Evolutionary conservation across 1,284 basidiomycete species (phyloP), one percentile per base, ranked within the genome.

Genomic region (Golubevia sp.): DNA sequence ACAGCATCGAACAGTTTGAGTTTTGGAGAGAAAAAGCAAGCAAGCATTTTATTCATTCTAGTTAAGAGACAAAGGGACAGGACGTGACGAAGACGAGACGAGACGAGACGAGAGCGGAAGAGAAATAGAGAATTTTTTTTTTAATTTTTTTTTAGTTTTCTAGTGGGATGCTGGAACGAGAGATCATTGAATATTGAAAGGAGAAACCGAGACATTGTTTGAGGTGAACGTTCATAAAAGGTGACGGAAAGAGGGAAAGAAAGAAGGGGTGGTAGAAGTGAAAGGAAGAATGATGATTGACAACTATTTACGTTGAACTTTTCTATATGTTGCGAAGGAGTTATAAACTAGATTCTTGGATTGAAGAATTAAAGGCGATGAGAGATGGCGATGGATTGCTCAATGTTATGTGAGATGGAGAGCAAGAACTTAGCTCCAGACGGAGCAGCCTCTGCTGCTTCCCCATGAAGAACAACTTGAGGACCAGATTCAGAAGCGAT

Each of bases 331-430:
- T 51, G 23, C 50, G 23, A 23, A 23, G 26, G 13, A 13, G 50
- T 25, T 13, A 52, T 13, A 13, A 52, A 25, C 50, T 24, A 25
- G 13, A 25, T 25, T 13, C 23, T 13, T 13, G 50, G 23, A 7
- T 24, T 23, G 50, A 23, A 23, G 50, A 52, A 7, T 23, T 24
- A 52, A 13, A n/a, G n/a, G n/a, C n/a, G n/a, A n/a, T n/a, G n/a
- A n/a, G n/a, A n/a, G n/a, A n/a, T n/a, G n/a, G n/a, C n/a, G n/a
- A n/a, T n/a, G n/a, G n/a, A n/a, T n/a, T n/a, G n/a, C n/a, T n/a
- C n/a, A n/a, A n/a, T n/a, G 5, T 74, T 73, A 86, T 99, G 96
- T 76, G 92, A 94, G 74, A 99, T 87, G 38, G 94, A 97, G 64
- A 99, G 86, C 74, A 91, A 86, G 73, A 96, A 88, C 86, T 91